Evolutionary conservation across 106 monocot species (phyloP).

Genomic region (Allium sativum): DNA sequence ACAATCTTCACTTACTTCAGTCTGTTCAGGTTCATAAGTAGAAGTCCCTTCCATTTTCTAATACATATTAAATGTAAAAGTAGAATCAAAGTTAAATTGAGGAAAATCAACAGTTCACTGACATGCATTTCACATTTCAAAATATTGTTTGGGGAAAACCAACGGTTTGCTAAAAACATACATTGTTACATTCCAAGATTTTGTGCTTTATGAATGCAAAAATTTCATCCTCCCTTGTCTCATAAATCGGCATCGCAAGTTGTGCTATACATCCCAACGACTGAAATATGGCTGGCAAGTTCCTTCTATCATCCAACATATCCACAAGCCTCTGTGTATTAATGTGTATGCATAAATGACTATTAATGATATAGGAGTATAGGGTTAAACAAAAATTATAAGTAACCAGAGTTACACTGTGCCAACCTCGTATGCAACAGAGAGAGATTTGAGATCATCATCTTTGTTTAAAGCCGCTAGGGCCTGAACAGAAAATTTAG

Average conservation of each 20-base stretch:
- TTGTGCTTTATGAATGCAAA: slow-evolving; percentile 59
- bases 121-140: too few relatives aligned
- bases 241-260: slow-evolving; percentile 93
- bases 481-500: slow-evolving; percentile 95
- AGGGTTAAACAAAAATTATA: background rate
- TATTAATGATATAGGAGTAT: background rate
- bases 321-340: slow-evolving; percentile 83
- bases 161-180: too few relatives aligned
- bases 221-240: slow-evolving; percentile 92
- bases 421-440: slow-evolving; percentile 92
- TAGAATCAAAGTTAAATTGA: too few relatives aligned
- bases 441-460: slow-evolving; percentile 94
- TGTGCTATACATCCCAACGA: slow-evolving; percentile 96
- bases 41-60: slow-evolving; percentile 28
- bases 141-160: too few relatives aligned
- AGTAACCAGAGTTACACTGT: slow-evolving; percentile 1
- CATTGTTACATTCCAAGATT: slow-evolving; percentile 47
- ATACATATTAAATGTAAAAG: slow-evolving; percentile 9
- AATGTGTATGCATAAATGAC: background rate
- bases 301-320: slow-evolving; percentile 69
- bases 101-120: too few relatives aligned
- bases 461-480: slow-evolving; percentile 88
- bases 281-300: slow-evolving; percentile 83
- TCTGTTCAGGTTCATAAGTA: slow-evolving; percentile 36
- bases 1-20: slow-evolving; percentile 68